phyloP scores from a whole-genome alignment of 345 rosid genomes.

The Euphorbia pulcherrima region DNA sequence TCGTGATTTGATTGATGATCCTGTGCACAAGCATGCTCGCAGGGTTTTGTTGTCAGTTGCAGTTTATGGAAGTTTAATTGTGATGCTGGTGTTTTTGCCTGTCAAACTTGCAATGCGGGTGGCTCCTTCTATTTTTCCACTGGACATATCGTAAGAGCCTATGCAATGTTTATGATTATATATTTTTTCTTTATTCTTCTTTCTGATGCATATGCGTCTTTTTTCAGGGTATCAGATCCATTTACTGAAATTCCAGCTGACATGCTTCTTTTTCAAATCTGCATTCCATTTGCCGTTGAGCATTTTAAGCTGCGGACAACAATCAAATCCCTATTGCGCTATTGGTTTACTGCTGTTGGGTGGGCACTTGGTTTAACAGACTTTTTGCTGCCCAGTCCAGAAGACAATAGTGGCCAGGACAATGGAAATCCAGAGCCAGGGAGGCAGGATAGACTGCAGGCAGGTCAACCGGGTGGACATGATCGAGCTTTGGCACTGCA shows the following conservation, averaged over 20 bases:
- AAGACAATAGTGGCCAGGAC: conserved; percentile 69
- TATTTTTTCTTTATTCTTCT: conserved; percentile 8
- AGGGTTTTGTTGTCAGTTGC: conserved; percentile 89
- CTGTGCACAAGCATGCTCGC: conserved; percentile 95
- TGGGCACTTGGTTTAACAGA: conserved; percentile 90
- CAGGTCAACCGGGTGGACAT: conserved; percentile 51
- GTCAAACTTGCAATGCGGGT: conserved; percentile 91
- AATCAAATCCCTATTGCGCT: conserved; percentile 79
- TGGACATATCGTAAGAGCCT: conserved; percentile 74
- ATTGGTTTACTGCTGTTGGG: conserved; percentile 88
- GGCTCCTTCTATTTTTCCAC: conserved; percentile 85
- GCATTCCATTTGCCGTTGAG: conserved; percentile 93
- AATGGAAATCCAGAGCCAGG: conserved; percentile 68
- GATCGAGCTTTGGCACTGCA: conserved; percentile 57
- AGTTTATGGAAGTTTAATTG: conserved; percentile 94
- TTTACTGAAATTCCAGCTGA: conserved; percentile 97
- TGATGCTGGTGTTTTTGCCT: conserved; percentile 95
- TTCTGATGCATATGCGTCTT: conserved; percentile 7
- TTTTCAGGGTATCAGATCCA: conserved; percentile 89
- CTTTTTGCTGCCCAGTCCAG: conserved; percentile 78
- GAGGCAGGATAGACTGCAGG: conserved; percentile 66
- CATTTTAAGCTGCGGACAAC: conserved; percentile 89
- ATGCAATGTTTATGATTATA: neutral
- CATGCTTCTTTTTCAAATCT: conserved; percentile 96
- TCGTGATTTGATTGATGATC: conserved; percentile 97